A percentile compares a stretch with the other conserved stretches of the same genome.
Evolutionary conservation across 306 rosid genomes (phyloP).

Genomic region (Luffa aegyptiaca): DNA sequence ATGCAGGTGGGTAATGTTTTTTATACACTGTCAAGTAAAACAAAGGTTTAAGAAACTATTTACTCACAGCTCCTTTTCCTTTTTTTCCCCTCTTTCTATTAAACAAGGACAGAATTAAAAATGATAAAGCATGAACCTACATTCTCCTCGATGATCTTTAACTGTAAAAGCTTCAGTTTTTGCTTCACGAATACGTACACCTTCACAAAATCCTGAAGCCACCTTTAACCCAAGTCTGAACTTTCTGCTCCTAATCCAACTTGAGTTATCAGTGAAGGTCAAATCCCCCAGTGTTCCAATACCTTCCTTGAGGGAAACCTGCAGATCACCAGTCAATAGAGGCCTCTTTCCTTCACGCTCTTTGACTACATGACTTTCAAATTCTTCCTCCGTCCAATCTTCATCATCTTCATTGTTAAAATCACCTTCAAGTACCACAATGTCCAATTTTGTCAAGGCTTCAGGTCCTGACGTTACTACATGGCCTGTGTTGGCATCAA

Average conservation of each 20-base stretch:
- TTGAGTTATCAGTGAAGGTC: constrained; percentile 91
- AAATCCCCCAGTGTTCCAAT: constrained; percentile 90
- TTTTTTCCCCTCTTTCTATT: background rate
- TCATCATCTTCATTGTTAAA: constrained; percentile 91
- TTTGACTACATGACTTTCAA: constrained; percentile 88
- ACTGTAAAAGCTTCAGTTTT: constrained; percentile 98
- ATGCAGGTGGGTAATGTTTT: constrained; percentile 92
- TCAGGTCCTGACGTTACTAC: constrained; percentile 69
- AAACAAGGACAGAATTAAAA: background rate
- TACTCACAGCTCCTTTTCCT: background rate
- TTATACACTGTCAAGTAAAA: constrained; percentile 63
- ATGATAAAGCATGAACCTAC: constrained; percentile 33
- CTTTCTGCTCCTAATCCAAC: constrained; percentile 99
- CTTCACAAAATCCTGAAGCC: constrained; percentile 65
- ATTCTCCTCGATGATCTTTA: constrained; percentile 99
- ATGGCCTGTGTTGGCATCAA: constrained; percentile 48
- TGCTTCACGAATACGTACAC: constrained; percentile 82
- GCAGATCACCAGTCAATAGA: constrained; percentile 83
- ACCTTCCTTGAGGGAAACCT: constrained; percentile 92
- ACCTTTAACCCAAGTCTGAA: constrained; percentile 93
- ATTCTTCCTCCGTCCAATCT: constrained; percentile 86
- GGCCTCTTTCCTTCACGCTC: constrained; percentile 99
- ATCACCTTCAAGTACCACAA: constrained; percentile 98
- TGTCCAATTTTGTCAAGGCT: constrained; percentile 65
- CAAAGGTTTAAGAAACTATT: constrained; percentile 4